Evolutionary conservation across 2,329 filamentous ascomycete species (phyloP).

Genomic region (Leptoxyphium fumago): DNA sequence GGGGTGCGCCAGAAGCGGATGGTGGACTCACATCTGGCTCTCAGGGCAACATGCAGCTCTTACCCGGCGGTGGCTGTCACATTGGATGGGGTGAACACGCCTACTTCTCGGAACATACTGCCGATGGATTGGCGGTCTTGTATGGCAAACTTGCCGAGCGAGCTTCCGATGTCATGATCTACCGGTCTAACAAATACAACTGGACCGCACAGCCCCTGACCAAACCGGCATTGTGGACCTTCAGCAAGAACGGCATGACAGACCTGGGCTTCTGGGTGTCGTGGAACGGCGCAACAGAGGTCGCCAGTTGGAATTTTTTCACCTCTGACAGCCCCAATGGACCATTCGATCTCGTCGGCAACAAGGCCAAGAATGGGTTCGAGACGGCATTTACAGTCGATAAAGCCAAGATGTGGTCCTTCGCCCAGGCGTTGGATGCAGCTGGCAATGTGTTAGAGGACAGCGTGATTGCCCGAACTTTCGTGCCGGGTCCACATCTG

Average conservation of each 20-base stretch:
- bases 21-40: conserved; percentile 34
- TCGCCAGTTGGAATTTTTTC: conserved; percentile 37
- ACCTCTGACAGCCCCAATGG: conserved; percentile 21
- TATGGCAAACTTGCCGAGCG: conserved; percentile 33
- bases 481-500: conserved; percentile 20
- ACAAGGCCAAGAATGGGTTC: conserved; percentile 27
- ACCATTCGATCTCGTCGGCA: conserved; percentile 24
- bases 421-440: conserved; percentile 20
- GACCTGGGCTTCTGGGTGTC: conserved; percentile 35
- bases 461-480: conserved; percentile 21
- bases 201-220: conserved; percentile 36
- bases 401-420: conserved; percentile 14
- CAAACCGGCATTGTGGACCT: conserved; percentile 24
- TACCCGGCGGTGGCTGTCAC: conserved; percentile 39
- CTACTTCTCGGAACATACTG: conserved; percentile 29
- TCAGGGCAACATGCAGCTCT: conserved; percentile 39
- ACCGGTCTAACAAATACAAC: conserved; percentile 39
- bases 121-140: conserved; percentile 37
- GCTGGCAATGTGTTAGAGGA: conserved; percentile 17
- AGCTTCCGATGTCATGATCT: conserved; percentile 33
- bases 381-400: conserved; percentile 24
- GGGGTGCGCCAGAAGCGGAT: conserved; percentile 32
- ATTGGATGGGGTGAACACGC: conserved; percentile 41
- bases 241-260: conserved; percentile 20
- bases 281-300: conserved; percentile 37